These are phyloP conservation scores for Trichomonas gallinae DNA, from an alignment of 208 protist genomes.

Conservation along the genomic window DNA sequence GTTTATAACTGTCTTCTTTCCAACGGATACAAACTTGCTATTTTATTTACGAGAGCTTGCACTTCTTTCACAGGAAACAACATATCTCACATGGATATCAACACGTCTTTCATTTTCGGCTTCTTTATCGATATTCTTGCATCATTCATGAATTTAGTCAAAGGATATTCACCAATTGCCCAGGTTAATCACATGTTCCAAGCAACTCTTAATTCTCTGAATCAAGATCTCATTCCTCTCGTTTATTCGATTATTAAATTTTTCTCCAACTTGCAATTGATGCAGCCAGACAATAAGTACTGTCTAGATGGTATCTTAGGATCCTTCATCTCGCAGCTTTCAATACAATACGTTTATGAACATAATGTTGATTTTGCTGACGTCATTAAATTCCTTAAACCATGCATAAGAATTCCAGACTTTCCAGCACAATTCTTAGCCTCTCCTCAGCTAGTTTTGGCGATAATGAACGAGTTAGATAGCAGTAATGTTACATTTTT, in stretches of 20 bases:
- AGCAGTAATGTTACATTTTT: not conserved
- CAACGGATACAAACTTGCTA: not conserved
- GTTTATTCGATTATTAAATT: not conserved
- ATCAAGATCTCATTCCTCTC: not conserved
- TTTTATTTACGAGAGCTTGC: not conserved
- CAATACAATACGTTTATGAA: not conserved
- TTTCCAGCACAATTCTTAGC: not conserved
- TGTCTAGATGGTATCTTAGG: not conserved
- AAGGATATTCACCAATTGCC: not conserved
- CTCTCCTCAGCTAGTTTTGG: not conserved
- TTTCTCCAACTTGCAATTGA: not conserved
- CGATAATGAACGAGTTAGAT: not conserved
- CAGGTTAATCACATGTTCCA: not conserved
- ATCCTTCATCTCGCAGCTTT: not conserved
- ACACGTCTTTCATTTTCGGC: not conserved
- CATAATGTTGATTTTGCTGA: not conserved
- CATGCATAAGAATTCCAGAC: not conserved
- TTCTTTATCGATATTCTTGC: not conserved
- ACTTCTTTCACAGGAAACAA: not conserved
- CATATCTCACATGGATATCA: not conserved
- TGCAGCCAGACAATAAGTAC: not conserved
- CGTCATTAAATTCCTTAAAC: not conserved
- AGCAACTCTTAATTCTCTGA: not conserved
- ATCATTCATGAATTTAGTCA: not conserved
- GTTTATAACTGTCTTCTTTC: not conserved